Conservation (phyloP, 805 yeast genomes). For the Wickerhamomyces kurtzmanii region DNA sequence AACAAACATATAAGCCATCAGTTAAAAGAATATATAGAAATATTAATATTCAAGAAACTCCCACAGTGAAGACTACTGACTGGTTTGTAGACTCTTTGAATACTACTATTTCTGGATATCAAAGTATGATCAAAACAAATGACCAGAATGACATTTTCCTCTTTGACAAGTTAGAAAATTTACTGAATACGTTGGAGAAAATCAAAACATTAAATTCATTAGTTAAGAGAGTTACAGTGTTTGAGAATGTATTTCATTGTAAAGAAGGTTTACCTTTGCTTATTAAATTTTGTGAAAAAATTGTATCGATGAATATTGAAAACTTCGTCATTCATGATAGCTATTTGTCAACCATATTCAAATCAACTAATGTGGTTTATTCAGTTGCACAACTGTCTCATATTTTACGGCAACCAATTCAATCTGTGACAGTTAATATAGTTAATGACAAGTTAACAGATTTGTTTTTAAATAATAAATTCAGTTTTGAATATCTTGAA, state of each 20-base stretch:
- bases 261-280: slow-evolving; percentile 11
- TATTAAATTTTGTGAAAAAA: slow-evolving; percentile 14
- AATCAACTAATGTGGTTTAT: too few species aligned
- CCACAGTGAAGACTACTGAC: slow-evolving; percentile 16
- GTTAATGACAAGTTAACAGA: slow-evolving; percentile 5
- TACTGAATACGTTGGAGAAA: slow-evolving; percentile 25
- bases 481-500: slow-evolving; percentile 6
- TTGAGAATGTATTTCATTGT: slow-evolving; percentile 19
- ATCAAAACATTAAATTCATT: slow-evolving; percentile 23
- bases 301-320: slow-evolving; percentile 13
- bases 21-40: slow-evolving; percentile 24
- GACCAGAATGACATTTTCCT: slow-evolving; percentile 27
- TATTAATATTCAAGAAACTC: slow-evolving; percentile 24
- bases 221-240: slow-evolving; percentile 25
- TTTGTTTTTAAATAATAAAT: neutral
- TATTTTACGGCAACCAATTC: too few species aligned
- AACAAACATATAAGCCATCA: slow-evolving; percentile 19
- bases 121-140: slow-evolving; percentile 20
- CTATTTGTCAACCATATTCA: too few species aligned
- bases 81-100: slow-evolving; percentile 24
- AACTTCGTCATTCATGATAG: too few species aligned
- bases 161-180: slow-evolving; percentile 27
- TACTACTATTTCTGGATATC: slow-evolving; percentile 29
- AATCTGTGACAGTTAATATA: slow-evolving; percentile 4
- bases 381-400: too few species aligned